Base-by-base conservation (phyloP, 331 rosid genomes). In the Phaseolus coccineus region DNA sequence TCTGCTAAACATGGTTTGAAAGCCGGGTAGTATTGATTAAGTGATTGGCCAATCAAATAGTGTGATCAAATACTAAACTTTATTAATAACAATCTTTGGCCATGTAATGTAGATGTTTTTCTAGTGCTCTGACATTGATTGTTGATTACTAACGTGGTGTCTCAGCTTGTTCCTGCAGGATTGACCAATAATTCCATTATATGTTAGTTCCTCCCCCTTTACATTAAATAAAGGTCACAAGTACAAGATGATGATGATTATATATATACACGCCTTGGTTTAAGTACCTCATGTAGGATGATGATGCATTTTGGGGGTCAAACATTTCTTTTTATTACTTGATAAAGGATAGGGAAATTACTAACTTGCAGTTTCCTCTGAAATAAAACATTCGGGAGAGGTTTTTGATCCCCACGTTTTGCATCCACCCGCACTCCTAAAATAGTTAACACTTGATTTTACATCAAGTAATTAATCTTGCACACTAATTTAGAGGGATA, bases 101-200 rank as follows among this genome's bases (percentile, higher is more conserved):
- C 65, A 28, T 68, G 24, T 15, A 68, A 24, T 24, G 70, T 31
- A 65, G 48, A 59, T 69, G 48, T 80, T n/a, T 80, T 40, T 80
- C 22, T 61, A 37, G 30, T 56, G 67, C 69, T 61, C 15, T 59
- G 31, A 77, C 46, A 59, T 77, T 77, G 27, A 55, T 77, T 59
- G 44, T 15, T 57, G 44, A 52, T 24, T 81, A 31, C 70, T 81
- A 65, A 62, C 11, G 24, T 62, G 44, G 25, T 30, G 4, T 30
- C 40, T 62, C 44, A 15, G 24, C 65, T 40, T 69, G 55, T 53
- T 77, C 50, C 58, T 88, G 86, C 87, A 88, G 91, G 86, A 71
- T 71, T 81, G 71, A 72, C 71, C 80, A 85, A 85, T 77, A 68
- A 74, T 59, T 85, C 86, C 72, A 71, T 85, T 78, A 2, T 84